Base-by-base conservation (phyloP, 2,329 filamentous ascomycete genomes). In the Monosporascus sp. region DNA sequence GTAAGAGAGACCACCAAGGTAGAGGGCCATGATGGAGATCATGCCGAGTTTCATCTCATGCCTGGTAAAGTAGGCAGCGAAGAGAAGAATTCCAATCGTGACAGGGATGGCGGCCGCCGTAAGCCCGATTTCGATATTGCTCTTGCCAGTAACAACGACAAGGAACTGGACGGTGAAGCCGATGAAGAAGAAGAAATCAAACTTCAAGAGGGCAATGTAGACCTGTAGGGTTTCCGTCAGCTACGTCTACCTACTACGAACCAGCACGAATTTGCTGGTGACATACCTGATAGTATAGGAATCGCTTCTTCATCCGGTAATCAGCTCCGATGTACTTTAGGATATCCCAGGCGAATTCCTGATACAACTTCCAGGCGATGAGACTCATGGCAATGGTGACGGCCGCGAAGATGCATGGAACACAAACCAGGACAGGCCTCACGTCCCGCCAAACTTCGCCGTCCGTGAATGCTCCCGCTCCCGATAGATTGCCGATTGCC, bases 151-250 rank as follows among this genome's bases (percentile, higher is more conserved):
- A 54, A 99, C 91, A 54, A 97, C 88, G 62, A 99, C 93, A 51
- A 97, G 82, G 71, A 99, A 99, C 68, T 99, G 94, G 47, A 99
- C 90, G 6, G 94, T 97, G 71, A 99, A 99, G 51, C 93, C 94
- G 49, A 99, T 84, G 80, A 99, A 99, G 79, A 99, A 97, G 84
- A 99, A 99, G 74, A 99, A 97, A 74, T 99, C 94, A 70, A 99
- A 99, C 73, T 99, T 99, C 60, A 99, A 81, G 11, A 99, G 82
- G 38, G 94, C 90, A 65, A 99, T 97, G 72, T 97, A 99, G 70
- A 99, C 92, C 92, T 96, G 57, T 8, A 11, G 37, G 3, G 41
- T 11, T 6, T 22, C 9, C 9, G 17, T 18, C 14, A n/a, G 45
- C 22, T 17, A 27, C n/a, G 5, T 24, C 5, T 39, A 24, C 38